phyloP scores from a whole-genome alignment of 2,329 filamentous ascomycete species.

The Botrytis paeoniae region DNA sequence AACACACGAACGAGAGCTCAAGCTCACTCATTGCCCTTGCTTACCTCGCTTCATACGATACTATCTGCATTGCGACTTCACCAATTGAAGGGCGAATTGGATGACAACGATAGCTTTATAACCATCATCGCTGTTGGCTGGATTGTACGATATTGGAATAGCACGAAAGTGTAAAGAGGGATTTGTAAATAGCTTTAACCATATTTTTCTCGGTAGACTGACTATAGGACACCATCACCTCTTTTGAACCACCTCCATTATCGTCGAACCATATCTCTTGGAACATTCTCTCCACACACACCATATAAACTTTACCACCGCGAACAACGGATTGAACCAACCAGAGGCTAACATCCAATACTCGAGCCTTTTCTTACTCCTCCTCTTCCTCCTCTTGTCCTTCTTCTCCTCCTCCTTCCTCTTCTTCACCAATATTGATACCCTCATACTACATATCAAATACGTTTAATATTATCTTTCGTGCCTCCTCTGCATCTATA shows the following conservation, averaged over 20 bases:
- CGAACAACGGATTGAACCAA: background rate
- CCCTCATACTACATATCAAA: background rate
- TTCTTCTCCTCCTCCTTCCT: background rate
- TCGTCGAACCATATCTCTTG: background rate
- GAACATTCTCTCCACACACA: background rate
- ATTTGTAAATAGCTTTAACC: background rate
- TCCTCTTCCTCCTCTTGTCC: background rate
- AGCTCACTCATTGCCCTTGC: background rate
- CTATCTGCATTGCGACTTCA: background rate
- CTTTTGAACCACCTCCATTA: background rate
- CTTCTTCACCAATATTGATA: slow-evolving; percentile 1
- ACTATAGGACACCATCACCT: background rate
- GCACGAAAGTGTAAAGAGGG: slow-evolving; percentile 2
- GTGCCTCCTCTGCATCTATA: background rate
- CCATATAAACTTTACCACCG: background rate
- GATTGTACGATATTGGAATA: background rate
- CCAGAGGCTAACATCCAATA: background rate
- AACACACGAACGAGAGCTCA: background rate
- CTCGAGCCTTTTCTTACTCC: background rate
- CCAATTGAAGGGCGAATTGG: slow-evolving; percentile 4
- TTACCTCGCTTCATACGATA: background rate
- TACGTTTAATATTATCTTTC: background rate
- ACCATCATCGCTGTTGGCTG: background rate
- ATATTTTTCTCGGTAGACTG: background rate
- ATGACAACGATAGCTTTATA: background rate